phyloP scores from a whole-genome alignment of 306 rosid genomes.

The Quercus mongolica region DNA sequence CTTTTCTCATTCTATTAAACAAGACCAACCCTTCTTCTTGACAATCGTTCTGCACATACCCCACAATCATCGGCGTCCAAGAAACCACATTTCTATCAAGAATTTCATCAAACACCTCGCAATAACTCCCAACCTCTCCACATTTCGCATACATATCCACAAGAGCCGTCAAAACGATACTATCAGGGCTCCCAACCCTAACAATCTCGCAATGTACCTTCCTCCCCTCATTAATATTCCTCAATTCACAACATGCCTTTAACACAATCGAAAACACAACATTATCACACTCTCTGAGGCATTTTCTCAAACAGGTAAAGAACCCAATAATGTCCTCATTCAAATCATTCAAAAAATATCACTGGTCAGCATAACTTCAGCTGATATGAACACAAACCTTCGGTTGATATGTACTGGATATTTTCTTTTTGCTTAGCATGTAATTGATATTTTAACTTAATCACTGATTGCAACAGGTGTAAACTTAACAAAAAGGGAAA shows the following conservation, averaged over 20 bases:
- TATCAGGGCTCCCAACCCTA: slow-evolving; percentile 43
- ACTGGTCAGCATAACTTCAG: not conserved
- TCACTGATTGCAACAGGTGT: no score
- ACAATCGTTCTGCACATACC: slow-evolving; percentile 68
- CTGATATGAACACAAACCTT: no score
- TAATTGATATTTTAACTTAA: no score
- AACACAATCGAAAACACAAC: slow-evolving; percentile 49
- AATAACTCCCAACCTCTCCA: slow-evolving; percentile 28
- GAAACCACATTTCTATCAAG: slow-evolving; percentile 49
- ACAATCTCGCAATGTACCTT: slow-evolving; percentile 52
- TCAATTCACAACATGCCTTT: slow-evolving; percentile 53
- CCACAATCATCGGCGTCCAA: slow-evolving; percentile 73
- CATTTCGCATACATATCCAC: slow-evolving; percentile 57
- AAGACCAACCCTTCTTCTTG: slow-evolving; percentile 41
- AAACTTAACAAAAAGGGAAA: no score
- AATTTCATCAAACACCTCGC: slow-evolving; percentile 47
- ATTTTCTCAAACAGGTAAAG: slow-evolving; percentile 33
- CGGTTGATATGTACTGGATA: no score
- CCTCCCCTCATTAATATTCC: slow-evolving; percentile 37
- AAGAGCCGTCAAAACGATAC: slow-evolving; percentile 44
- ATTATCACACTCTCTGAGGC: slow-evolving; percentile 34
- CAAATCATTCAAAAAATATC: slow-evolving; percentile 55
- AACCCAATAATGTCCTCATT: slow-evolving; percentile 38
- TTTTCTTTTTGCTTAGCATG: no score
- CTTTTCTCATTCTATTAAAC: slow-evolving; percentile 65